These are phyloP conservation scores for Fusarium sp. DNA, from an alignment of 2,329 filamentous ascomycete genomes.

Conservation along the genomic window DNA sequence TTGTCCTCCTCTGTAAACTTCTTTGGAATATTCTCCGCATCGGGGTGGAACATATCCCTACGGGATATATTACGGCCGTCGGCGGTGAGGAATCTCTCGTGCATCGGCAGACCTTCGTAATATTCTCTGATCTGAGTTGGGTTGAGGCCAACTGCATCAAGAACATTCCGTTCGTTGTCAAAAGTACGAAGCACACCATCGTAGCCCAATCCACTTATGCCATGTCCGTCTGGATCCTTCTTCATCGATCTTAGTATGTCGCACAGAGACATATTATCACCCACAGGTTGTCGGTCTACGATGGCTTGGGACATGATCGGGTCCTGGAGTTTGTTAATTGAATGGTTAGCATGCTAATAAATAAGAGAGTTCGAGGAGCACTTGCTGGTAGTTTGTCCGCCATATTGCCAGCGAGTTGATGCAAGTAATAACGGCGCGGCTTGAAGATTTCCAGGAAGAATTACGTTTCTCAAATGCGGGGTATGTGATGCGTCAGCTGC, in stretches of 20 bases:
- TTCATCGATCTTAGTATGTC: neutral
- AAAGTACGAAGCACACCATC: slow-evolving; percentile 5
- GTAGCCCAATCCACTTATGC: neutral
- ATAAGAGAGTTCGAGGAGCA: neutral
- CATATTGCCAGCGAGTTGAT: too few species aligned
- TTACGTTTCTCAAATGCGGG: too few species aligned
- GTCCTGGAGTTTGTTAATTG: neutral
- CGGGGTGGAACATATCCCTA: neutral
- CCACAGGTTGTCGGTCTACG: neutral
- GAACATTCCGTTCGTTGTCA: neutral
- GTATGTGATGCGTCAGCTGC: too few species aligned
- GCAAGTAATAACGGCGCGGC: too few species aligned
- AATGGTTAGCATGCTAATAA: rapidly evolving
- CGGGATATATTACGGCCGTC: neutral
- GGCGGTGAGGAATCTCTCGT: neutral
- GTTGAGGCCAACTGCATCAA: neutral
- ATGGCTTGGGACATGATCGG: neutral
- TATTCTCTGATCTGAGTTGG: neutral
- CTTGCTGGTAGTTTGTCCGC: neutral
- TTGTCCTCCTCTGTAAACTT: neutral
- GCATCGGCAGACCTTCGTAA: neutral
- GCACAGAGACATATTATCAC: neutral
- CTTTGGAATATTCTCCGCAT: neutral
- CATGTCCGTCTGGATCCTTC: neutral
- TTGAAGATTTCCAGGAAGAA: neutral